Evolutionary conservation across 768 basidiomycete genomes (phyloP).

Genomic region (Jaapia argillacea): DNA sequence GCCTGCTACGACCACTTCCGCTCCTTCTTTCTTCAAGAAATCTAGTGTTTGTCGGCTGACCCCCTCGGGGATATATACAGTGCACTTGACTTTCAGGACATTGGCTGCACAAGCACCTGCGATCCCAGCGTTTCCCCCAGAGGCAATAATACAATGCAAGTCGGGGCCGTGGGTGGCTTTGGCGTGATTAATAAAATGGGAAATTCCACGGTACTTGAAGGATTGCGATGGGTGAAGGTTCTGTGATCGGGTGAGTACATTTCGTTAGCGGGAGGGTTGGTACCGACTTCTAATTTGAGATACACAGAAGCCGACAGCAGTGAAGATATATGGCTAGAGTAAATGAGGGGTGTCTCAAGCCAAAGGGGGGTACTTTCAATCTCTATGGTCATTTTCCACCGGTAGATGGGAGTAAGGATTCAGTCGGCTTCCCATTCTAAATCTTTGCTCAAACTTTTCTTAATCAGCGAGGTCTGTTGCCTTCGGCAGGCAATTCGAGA

Average conservation of each 20-base stretch:
- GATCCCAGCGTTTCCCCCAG: constrained; percentile 74
- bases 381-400: too few relatives aligned
- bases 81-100: constrained; percentile 45
- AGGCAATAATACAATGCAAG: constrained; percentile 60
- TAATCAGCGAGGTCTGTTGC: too few relatives aligned
- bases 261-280: not conserved
- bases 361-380: constrained; percentile 35
- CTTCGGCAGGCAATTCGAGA: too few relatives aligned
- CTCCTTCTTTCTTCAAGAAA: constrained; percentile 41
- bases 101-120: constrained; percentile 59
- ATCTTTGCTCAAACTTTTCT: too few relatives aligned
- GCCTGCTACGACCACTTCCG: constrained; percentile 50
- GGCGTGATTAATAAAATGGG: constrained; percentile 45
- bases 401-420: too few relatives aligned
- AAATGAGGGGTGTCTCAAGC: constrained; percentile 56
- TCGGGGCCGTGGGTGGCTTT: constrained; percentile 37
- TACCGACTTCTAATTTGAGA: constrained; percentile 62
- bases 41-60: constrained; percentile 37
- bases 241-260: constrained; percentile 23
- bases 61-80: constrained; percentile 54
- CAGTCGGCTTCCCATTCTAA: too few relatives aligned
- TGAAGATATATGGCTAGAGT: constrained; percentile 48
- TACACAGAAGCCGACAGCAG: constrained; percentile 42
- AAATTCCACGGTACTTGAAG: constrained; percentile 70
- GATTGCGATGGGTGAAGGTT: constrained; percentile 65